phyloP scores from a whole-genome alignment of 768 basidiomycete species.

The Pleurotus sapidus region DNA sequence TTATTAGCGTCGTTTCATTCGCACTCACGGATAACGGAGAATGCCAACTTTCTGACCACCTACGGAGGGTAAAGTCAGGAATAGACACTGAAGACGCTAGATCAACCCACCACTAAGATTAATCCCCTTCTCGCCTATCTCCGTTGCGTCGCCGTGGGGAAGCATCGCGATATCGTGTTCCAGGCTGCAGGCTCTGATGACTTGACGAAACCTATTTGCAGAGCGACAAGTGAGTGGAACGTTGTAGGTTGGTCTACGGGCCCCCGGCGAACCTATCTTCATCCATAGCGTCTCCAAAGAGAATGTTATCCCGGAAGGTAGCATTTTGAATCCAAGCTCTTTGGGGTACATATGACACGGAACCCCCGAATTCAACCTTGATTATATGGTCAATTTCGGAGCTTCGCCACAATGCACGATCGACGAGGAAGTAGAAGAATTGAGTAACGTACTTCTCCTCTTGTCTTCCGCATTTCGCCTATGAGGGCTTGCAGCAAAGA shows the following conservation, averaged over 20 bases:
- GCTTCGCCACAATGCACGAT: not conserved
- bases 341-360: constrained; percentile 59
- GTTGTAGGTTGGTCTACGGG: not conserved
- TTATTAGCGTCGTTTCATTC: not conserved
- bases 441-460: constrained; percentile 43
- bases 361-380: constrained; percentile 50
- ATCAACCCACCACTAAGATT: constrained; percentile 51
- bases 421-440: not conserved
- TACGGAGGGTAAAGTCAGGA: not conserved
- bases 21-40: not conserved
- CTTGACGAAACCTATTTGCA: constrained; percentile 45
- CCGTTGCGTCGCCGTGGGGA: constrained; percentile 64
- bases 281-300: constrained; percentile 68
- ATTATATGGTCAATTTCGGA: not conserved
- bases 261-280: constrained; percentile 35
- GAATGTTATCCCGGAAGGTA: constrained; percentile 69
- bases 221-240: not conserved
- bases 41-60: constrained; percentile 31
- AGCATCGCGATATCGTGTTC: constrained; percentile 70
- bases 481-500: constrained; percentile 54
- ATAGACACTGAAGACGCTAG: not conserved
- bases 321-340: constrained; percentile 66
- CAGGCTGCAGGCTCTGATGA: constrained; percentile 65
- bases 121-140: constrained; percentile 78
- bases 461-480: constrained; percentile 64